These are phyloP conservation scores for Yamadazyma spencermartinsiae DNA, from an alignment of 1,139 yeast genomes.

Conservation along the genomic window DNA sequence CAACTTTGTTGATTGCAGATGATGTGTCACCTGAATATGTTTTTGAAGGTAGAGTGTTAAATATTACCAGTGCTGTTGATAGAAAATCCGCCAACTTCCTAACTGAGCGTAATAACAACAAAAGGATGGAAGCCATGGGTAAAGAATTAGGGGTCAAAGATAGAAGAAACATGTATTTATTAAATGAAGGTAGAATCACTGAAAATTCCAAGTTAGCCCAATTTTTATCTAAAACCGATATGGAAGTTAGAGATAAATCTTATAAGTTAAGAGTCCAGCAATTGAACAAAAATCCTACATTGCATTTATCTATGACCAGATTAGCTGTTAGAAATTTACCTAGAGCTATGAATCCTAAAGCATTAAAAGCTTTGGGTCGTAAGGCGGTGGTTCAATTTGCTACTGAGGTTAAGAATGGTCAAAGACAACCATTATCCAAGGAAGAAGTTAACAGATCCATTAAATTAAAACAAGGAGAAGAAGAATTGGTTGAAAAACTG, in stretches of 20 bases:
- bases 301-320: slow-evolving; percentile 90
- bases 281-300: slow-evolving; percentile 82
- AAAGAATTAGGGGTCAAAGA: slow-evolving; percentile 80
- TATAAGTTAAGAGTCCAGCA: slow-evolving; percentile 86
- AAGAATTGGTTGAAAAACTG: slow-evolving; percentile 48
- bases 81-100: slow-evolving; percentile 79
- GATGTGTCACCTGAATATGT: slow-evolving; percentile 89
- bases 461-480: slow-evolving; percentile 52
- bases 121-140: slow-evolving; percentile 76
- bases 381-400: slow-evolving; percentile 96
- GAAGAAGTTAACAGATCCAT: slow-evolving; percentile 86
- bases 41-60: slow-evolving; percentile 86
- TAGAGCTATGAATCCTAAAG: slow-evolving; percentile 84
- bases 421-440: slow-evolving; percentile 82
- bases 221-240: slow-evolving; percentile 65
- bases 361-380: slow-evolving; percentile 88
- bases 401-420: slow-evolving; percentile 74
- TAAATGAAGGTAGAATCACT: slow-evolving; percentile 93
- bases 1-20: slow-evolving; percentile 85
- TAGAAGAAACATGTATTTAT: slow-evolving; percentile 76
- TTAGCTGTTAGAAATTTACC: slow-evolving; percentile 93
- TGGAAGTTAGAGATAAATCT: slow-evolving; percentile 87
- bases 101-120: slow-evolving; percentile 70
- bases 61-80: slow-evolving; percentile 82
- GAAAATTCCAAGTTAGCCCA: slow-evolving; percentile 78